These are phyloP conservation scores for Vanderwaltozyma yarrowii DNA, from an alignment of 805 yeast species.

Conservation along the genomic window DNA sequence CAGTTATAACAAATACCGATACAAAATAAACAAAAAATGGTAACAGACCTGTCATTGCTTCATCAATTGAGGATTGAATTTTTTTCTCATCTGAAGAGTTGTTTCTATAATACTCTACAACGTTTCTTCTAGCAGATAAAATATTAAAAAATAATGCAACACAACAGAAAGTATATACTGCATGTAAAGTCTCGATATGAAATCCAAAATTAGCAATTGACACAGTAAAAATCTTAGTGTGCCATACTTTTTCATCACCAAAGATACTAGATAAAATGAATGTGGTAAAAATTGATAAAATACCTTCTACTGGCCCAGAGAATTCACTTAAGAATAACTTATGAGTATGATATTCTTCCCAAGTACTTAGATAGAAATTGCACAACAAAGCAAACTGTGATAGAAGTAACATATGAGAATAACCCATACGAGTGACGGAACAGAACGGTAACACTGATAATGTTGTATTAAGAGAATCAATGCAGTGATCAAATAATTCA, in stretches of 20 bases:
- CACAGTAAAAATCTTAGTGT: constrained; percentile 27
- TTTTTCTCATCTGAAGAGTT: constrained; percentile 18
- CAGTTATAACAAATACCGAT: constrained; percentile 38
- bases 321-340: constrained; percentile 66
- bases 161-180: constrained; percentile 47
- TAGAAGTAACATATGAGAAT: constrained; percentile 46
- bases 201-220: background rate
- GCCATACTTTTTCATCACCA: constrained; percentile 67
- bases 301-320: constrained; percentile 96
- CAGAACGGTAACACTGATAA: constrained; percentile 66
- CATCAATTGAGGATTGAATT: constrained; percentile 10
- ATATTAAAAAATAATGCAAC: constrained; percentile 54
- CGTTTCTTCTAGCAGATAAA: constrained; percentile 58
- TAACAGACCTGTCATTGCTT: constrained; percentile 44
- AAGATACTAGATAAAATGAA: constrained; percentile 53
- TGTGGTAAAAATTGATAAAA: constrained; percentile 46
- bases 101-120: constrained; percentile 35
- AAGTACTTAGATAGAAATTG: constrained; percentile 82
- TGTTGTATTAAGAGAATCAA: constrained; percentile 69
- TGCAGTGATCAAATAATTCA: constrained; percentile 87
- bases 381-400: constrained; percentile 65
- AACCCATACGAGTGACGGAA: constrained; percentile 69
- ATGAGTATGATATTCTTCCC: constrained; percentile 95
- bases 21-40: constrained; percentile 61
- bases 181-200: constrained; percentile 34